Conservation (phyloP, 345 rosid species). For the Conringia planisiliqua region DNA sequence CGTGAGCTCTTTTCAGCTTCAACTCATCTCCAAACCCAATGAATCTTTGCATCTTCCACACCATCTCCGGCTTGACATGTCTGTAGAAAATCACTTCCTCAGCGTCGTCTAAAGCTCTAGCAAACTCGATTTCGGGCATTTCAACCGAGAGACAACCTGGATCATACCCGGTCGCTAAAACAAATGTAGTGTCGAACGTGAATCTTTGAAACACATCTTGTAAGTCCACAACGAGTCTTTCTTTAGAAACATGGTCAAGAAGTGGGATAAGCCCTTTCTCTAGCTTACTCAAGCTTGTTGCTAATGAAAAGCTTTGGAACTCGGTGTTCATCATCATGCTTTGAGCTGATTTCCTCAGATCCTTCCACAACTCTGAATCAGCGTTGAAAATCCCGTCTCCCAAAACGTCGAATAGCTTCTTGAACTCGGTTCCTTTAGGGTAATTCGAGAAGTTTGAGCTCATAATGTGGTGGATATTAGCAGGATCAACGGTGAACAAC, state of each 20-base stretch:
- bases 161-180: constrained; percentile 38
- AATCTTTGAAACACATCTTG: constrained; percentile 47
- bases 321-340: constrained; percentile 9
- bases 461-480: constrained; percentile 34
- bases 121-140: constrained; percentile 29
- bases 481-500: constrained; percentile 24
- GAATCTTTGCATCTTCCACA: constrained; percentile 31
- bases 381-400: constrained; percentile 34
- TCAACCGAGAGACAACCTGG: constrained; percentile 31
- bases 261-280: constrained; percentile 26
- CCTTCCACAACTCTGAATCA: constrained; percentile 33
- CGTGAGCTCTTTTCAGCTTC: constrained; percentile 27
- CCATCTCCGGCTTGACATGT: constrained; percentile 12
- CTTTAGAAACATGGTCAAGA: constrained; percentile 22
- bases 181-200: constrained; percentile 39
- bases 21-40: constrained; percentile 39
- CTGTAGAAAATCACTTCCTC: constrained; percentile 31
- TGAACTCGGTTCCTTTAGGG: constrained; percentile 36
- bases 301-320: constrained; percentile 28
- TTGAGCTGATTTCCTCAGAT: constrained; percentile 30
- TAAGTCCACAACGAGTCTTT: constrained; percentile 23
- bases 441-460: constrained; percentile 33
- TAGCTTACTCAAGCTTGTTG: constrained; percentile 18
- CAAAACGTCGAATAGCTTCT: constrained; percentile 29
- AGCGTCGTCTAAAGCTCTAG: constrained; percentile 37